Percentiles rank a stretch among this genome's conserved stretches.
These are phyloP conservation scores for Aspergillus vadensis DNA, from an alignment of 2,329 filamentous ascomycete genomes.

Conservation along the genomic window DNA sequence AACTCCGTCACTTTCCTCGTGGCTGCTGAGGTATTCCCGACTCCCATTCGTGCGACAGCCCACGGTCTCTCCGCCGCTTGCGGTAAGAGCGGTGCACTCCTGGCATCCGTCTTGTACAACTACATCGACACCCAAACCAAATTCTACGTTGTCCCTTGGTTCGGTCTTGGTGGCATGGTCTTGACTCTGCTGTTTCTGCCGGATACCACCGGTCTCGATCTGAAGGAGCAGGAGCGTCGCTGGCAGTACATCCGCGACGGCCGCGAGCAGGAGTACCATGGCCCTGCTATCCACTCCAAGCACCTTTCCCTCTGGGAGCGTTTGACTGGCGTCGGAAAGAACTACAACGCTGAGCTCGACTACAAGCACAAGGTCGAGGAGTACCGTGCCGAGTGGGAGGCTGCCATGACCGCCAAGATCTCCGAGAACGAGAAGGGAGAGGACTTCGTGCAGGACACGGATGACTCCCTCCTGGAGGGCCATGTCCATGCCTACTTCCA, in stretches of 20 bases:
- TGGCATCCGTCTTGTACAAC: slow-evolving; percentile 88
- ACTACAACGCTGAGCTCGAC: slow-evolving; percentile 81
- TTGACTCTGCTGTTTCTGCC: slow-evolving; percentile 84
- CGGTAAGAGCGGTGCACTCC: slow-evolving; percentile 84
- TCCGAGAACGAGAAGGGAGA: slow-evolving; percentile 50
- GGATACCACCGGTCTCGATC: slow-evolving; percentile 94
- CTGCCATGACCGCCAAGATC: slow-evolving; percentile 49
- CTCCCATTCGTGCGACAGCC: slow-evolving; percentile 85
- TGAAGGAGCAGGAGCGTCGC: slow-evolving; percentile 95
- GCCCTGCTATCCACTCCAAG: slow-evolving; percentile 84
- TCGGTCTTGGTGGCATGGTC: slow-evolving; percentile 82
- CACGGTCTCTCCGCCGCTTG: slow-evolving; percentile 93
- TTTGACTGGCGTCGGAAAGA: slow-evolving; percentile 72
- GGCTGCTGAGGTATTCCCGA: slow-evolving; percentile 94
- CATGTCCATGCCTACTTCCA: slow-evolving; percentile 58
- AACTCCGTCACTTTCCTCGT: slow-evolving; percentile 97
- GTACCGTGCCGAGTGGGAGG: slow-evolving; percentile 65
- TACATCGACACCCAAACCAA: slow-evolving; percentile 84
- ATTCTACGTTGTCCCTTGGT: slow-evolving; percentile 94
- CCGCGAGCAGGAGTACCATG: slow-evolving; percentile 81
- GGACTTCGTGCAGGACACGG: slow-evolving; percentile 39
- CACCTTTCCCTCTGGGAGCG: slow-evolving; percentile 91
- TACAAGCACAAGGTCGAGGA: slow-evolving; percentile 83
- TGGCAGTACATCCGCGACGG: slow-evolving; percentile 85
- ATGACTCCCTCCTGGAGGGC: slow-evolving; percentile 51